Conservation (phyloP, 345 rosid genomes). For the Populus ilicifolia region DNA sequence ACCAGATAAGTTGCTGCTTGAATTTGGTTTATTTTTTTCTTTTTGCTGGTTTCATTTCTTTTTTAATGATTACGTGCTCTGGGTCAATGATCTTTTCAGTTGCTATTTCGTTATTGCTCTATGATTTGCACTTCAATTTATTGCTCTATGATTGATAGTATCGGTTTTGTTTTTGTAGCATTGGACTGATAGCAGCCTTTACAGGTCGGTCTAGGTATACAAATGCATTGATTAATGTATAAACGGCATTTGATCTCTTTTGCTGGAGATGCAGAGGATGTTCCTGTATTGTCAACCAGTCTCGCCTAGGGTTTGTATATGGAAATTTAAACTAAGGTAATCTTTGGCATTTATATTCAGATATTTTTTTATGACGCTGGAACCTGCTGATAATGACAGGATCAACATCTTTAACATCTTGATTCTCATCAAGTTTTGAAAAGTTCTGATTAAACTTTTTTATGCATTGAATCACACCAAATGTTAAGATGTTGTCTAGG, state of each 20-base stretch:
- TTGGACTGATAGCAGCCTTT: background rate
- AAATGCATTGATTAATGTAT: conserved; percentile 73
- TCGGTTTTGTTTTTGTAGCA: background rate
- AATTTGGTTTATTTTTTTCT: no score
- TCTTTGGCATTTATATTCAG: background rate
- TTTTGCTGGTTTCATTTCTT: no score
- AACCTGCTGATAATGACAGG: background rate
- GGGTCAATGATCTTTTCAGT: no score
- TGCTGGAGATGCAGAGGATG: conserved; percentile 63
- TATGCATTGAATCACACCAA: no score
- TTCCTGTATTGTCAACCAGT: conserved; percentile 86
- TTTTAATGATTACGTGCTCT: no score
- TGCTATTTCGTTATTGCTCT: no score
- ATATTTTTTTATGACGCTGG: background rate
- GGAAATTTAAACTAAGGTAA: conserved; percentile 94
- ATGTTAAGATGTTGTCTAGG: no score
- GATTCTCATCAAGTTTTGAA: background rate
- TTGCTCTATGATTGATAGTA: background rate
- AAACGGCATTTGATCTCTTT: conserved; percentile 60
- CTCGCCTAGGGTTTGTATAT: conserved; percentile 88
- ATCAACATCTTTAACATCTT: background rate
- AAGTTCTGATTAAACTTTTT: background rate
- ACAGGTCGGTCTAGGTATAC: conserved; percentile 86
- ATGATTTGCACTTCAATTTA: background rate
- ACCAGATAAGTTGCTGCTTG: no score